Percentiles rank a stretch among this genome's conserved stretches.
Evolutionary conservation across 768 basidiomycete species (phyloP).

Genomic region (Grammothele lineata): DNA sequence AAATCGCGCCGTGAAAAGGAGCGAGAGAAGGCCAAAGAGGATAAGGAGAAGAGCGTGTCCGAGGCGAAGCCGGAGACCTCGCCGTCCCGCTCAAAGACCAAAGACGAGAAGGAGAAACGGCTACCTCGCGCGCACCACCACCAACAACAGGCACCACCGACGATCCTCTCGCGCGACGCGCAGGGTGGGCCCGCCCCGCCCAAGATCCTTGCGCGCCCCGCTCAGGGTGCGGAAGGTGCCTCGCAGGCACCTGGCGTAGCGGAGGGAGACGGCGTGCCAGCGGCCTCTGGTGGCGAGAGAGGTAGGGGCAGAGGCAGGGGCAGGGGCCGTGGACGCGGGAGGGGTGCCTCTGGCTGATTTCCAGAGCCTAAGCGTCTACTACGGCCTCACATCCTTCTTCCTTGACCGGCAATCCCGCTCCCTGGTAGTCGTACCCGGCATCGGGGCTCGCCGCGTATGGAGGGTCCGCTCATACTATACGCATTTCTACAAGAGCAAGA

Average conservation of each 20-base stretch:
- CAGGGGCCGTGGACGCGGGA: slow-evolving; percentile 25
- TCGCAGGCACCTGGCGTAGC: neutral
- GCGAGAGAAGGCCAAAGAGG: slow-evolving; percentile 28
- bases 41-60: slow-evolving; percentile 26
- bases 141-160: slow-evolving; percentile 8
- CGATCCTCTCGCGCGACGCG: slow-evolving; percentile 15
- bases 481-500: too few species aligned
- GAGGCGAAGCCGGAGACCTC: neutral
- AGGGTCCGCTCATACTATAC: too few species aligned
- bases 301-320: slow-evolving; percentile 25
- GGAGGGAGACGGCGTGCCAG: neutral
- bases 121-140: neutral
- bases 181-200: slow-evolving; percentile 6
- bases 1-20: slow-evolving; percentile 34
- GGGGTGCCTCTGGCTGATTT: too few species aligned
- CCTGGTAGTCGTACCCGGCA: too few species aligned
- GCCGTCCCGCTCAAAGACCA: too few species aligned
- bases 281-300: neutral
- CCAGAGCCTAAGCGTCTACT: too few species aligned
- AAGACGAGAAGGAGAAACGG: slow-evolving; percentile 8
- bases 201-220: slow-evolving; percentile 13
- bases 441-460: too few species aligned
- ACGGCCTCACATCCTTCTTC: too few species aligned
- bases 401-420: too few species aligned
- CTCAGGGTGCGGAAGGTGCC: neutral